These are phyloP conservation scores for Lipomyces mesembrius DNA, from an alignment of 805 yeast species.

Conservation along the genomic window DNA sequence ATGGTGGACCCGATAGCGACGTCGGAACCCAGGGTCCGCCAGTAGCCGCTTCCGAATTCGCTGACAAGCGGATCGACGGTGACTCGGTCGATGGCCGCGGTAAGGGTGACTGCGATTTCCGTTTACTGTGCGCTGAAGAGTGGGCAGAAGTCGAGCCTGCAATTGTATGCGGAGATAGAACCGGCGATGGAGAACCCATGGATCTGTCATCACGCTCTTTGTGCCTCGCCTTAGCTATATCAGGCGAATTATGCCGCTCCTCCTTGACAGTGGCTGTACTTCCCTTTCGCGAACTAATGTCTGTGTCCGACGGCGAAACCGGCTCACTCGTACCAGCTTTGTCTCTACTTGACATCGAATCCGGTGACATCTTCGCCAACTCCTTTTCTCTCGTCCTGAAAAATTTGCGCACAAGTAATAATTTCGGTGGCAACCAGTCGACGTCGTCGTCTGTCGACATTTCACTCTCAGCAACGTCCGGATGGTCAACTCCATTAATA, in stretches of 20 bases:
- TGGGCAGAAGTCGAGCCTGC: not conserved
- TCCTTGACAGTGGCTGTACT: constrained; percentile 1
- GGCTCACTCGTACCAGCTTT: constrained; percentile 6
- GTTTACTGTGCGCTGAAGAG: too few species aligned
- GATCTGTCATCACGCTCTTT: constrained; percentile 7
- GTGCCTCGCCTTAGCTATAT: not conserved
- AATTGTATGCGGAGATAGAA: not conserved
- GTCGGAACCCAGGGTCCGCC: not conserved
- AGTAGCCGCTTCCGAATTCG: not conserved
- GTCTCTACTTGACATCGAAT: constrained; percentile 10
- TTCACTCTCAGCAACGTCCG: constrained; percentile 28
- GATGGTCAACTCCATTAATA: not conserved
- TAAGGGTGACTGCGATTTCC: not conserved
- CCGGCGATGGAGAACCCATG: not conserved
- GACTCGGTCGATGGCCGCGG: not conserved
- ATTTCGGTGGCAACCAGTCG: constrained; percentile 35
- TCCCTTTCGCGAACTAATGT: constrained; percentile 12
- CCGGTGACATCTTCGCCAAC: constrained; percentile 21
- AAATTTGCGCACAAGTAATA: constrained; percentile 30
- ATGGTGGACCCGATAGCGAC: not conserved
- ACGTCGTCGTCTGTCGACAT: constrained; percentile 34
- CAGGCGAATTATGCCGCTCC: constrained; percentile 10
- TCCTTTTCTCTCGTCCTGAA: constrained; percentile 26
- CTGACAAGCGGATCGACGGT: not conserved
- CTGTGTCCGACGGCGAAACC: constrained; percentile 3